Evolutionary conservation across 179 eudicot genomes (phyloP).

Genomic region (Spinacia oleracea): DNA sequence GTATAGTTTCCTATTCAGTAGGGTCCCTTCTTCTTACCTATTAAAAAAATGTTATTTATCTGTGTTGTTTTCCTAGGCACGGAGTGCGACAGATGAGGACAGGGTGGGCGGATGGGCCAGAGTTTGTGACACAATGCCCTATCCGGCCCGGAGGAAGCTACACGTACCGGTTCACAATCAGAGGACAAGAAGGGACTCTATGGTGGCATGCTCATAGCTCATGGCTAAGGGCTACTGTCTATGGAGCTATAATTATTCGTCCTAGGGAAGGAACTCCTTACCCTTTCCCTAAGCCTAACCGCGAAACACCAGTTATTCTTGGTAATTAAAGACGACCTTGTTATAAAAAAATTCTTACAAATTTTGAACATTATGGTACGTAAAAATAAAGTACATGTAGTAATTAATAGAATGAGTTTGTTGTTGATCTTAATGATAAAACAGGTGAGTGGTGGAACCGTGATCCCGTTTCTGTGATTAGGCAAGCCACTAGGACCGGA

Average conservation of each 20-base stretch:
- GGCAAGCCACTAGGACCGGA: conserved; percentile 76
- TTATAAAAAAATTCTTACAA: not conserved
- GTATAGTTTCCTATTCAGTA: not conserved
- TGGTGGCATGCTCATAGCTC: conserved; percentile 99
- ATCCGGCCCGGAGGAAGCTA: conserved; percentile 82
- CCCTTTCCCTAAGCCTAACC: conserved; percentile 72
- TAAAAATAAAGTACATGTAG: not conserved
- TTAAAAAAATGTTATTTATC: too few relatives aligned
- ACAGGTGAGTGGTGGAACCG: conserved; percentile 94
- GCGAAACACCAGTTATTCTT: conserved; percentile 61
- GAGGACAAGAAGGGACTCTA: conserved; percentile 81
- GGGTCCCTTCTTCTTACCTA: too few relatives aligned
- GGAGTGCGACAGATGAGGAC: conserved; percentile 78
- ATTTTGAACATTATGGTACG: not conserved
- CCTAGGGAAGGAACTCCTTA: conserved; percentile 66
- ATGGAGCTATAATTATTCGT: conserved; percentile 71
- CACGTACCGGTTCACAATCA: conserved; percentile 64
- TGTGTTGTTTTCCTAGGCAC: conserved; percentile 46
- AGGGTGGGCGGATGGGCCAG: conserved; percentile 94
- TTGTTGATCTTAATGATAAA: conserved; percentile 10
- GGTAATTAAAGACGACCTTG: conserved; percentile 52
- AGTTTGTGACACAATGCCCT: conserved; percentile 85
- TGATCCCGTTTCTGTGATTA: conserved; percentile 57
- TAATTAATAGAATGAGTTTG: not conserved
- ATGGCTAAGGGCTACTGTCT: conserved; percentile 89